Evolutionary conservation across 148 eudicot species (phyloP).

Genomic region (Chenopodium suecicum): DNA sequence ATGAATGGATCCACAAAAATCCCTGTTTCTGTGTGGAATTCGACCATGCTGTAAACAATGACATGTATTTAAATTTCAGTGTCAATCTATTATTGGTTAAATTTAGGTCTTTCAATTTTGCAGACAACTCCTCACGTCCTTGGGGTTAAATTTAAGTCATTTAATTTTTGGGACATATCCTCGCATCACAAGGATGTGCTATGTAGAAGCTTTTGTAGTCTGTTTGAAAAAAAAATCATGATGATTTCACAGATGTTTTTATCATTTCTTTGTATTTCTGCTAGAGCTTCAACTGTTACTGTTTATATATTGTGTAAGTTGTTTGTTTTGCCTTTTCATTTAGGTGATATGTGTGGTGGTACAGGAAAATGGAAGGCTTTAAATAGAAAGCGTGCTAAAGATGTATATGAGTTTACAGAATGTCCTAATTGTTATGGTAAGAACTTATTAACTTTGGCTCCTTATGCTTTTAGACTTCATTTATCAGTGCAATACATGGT

Average conservation of each 20-base stretch:
- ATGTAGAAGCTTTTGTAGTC: not conserved
- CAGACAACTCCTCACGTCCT: not conserved
- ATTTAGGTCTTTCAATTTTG: no score
- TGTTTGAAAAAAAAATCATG: not conserved
- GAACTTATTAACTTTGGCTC: conserved; percentile 17
- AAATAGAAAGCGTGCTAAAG: conserved; percentile 96
- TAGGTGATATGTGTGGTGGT: conserved; percentile 99
- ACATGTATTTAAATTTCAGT: no score
- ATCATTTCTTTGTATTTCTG: not conserved
- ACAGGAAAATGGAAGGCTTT: conserved; percentile 99
- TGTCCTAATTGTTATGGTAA: conserved; percentile 96
- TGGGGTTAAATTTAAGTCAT: no score
- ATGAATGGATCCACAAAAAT: not conserved
- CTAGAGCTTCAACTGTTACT: not conserved
- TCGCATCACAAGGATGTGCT: not conserved
- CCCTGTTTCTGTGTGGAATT: not conserved
- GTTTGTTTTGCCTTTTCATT: conserved; percentile 49
- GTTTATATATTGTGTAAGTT: conserved; percentile 29
- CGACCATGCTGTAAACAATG: no score
- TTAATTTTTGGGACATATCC: not conserved
- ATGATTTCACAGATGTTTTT: not conserved
- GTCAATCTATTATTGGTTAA: no score
- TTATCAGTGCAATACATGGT: not conserved
- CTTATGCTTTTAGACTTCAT: not conserved
- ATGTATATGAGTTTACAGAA: conserved; percentile 91